A percentile compares a stretch with the other conserved stretches of the same genome.
Conservation (phyloP, 805 yeast species). For the Candida golubevii region DNA sequence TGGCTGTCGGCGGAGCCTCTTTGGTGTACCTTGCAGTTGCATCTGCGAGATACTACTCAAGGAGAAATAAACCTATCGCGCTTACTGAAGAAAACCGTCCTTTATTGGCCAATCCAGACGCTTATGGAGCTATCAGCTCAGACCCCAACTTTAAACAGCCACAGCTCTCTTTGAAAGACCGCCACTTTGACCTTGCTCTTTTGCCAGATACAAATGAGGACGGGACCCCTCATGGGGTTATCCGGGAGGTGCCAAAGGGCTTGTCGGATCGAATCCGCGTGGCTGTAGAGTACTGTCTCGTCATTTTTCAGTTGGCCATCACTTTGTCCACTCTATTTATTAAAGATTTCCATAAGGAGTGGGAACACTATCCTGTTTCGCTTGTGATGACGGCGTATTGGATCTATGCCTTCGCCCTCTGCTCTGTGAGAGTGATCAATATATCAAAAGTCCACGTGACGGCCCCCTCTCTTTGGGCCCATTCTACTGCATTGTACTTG, state of each 20-base stretch:
- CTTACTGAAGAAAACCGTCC: constrained; percentile 29
- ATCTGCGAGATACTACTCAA: constrained; percentile 9
- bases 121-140: constrained; percentile 28
- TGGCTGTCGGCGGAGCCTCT: constrained; percentile 28
- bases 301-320: constrained; percentile 38
- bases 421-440: constrained; percentile 37
- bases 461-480: constrained; percentile 61
- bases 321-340: constrained; percentile 32
- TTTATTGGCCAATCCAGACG: constrained; percentile 28
- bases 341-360: constrained; percentile 30
- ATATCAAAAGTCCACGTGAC: constrained; percentile 26
- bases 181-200: constrained; percentile 62
- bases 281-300: constrained; percentile 43
- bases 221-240: constrained; percentile 58
- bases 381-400: constrained; percentile 30
- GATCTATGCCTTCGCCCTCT: constrained; percentile 39
- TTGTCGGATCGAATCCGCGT: constrained; percentile 53
- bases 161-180: constrained; percentile 38
- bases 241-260: constrained; percentile 45
- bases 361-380: constrained; percentile 24
- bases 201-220: constrained; percentile 51
- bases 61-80: constrained; percentile 9
- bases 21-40: constrained; percentile 22
- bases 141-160: constrained; percentile 11
- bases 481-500: constrained; percentile 51